Conservation (phyloP, 78 protist genomes). For the Guillardia theta region DNA sequence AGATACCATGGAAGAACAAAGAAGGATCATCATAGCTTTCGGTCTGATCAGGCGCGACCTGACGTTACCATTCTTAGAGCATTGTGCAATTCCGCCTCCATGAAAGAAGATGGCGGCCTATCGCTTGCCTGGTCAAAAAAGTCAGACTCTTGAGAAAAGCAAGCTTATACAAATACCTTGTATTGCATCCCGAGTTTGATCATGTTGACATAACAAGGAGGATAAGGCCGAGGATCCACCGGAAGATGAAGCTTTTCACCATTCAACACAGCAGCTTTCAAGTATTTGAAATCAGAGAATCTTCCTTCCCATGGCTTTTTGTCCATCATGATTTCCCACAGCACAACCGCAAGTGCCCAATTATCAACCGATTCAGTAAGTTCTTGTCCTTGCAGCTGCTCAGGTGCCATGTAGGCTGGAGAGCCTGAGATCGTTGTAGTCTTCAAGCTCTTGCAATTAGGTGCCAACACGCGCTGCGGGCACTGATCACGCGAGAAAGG, state of each 20-base stretch:
- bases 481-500: no score
- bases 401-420: conserved; percentile 24
- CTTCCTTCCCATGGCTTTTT: neutral
- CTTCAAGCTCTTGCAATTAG: neutral
- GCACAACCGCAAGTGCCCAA: neutral
- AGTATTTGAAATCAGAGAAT: neutral
- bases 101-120: no score
- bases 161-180: no score
- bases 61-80: no score
- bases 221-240: neutral
- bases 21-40: no score
- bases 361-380: neutral
- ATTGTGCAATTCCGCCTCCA: no score
- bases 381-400: neutral
- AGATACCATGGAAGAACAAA: no score
- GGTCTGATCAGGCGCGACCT: no score
- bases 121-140: no score
- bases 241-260: neutral
- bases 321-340: conserved; percentile 13
- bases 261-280: neutral
- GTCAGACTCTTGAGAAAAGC: no score
- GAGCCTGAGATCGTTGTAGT: conserved; percentile 16
- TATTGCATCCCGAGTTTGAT: neutral
- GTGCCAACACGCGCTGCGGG: neutral
- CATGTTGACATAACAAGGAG: neutral